Evolutionary conservation across 2,329 filamentous ascomycete species (phyloP), one percentile per base, ranked within the genome.

Genomic region (Cercospora zeina): DNA sequence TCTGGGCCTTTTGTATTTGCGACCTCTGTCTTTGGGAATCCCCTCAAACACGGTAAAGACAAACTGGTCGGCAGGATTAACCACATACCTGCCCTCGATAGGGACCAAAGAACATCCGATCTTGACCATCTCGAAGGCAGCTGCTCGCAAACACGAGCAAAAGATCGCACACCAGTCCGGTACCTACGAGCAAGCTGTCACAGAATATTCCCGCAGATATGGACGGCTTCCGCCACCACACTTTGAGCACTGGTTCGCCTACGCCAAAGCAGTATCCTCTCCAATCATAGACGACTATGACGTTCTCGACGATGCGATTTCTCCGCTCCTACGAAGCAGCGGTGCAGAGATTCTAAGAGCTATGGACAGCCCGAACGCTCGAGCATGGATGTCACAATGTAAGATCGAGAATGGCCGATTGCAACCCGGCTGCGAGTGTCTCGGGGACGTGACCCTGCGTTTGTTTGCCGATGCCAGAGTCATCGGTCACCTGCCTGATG

Each of bases 211-310:
- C 13, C 49, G 68, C 4, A 72, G 76, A 13, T 71, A 77, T 61
- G 77, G 77, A 2, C 71, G 80, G 31, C 75, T 79, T 58, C 79
- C 80, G 19, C 80, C 80, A 1, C 80, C 80, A 3, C 73, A 74
- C 0, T 82, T 82, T 62, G 77, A 78, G 19, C 62, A 70, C 51
- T 82, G 80, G 80, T 77, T 74, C 62, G 64, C 73, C 8, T 80
- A 73, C 65, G 80, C 80, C 2, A 65, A 72, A 14, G 65, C 69
- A 2, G 67, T 77, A 31, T 64, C 76, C 53, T 74, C 77, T 1
- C 51, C 79, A 13, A 71, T 82, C 1, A 70, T 81, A 7, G 80
- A 81, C 65, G 76, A 79, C 2, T 77, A 79, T 57, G 81, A 80
- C 65, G 79, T 66, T 9, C 34, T 66, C 6, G 55, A 64, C 9